Conservation (phyloP, 352 stramenopile genomes). For the Globisporangium splendens region DNA sequence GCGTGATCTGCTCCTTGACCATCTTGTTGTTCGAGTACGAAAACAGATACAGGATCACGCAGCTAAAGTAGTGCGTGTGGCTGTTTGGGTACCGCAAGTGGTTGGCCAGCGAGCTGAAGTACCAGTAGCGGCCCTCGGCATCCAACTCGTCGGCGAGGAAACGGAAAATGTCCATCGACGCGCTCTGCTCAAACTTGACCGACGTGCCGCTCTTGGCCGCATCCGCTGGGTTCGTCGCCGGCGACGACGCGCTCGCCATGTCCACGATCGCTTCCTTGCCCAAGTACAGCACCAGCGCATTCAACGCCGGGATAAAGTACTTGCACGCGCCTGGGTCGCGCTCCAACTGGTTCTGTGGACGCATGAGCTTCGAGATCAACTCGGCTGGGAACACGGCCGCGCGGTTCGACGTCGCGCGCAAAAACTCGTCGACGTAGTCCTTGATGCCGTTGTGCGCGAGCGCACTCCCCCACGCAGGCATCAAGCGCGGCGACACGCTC, state of each 20-base stretch:
- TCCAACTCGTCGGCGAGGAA: slow-evolving; percentile 96
- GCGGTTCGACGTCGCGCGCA: slow-evolving; percentile 86
- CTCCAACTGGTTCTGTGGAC: slow-evolving; percentile 53
- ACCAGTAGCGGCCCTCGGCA: slow-evolving; percentile 95
- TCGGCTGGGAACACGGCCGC: slow-evolving; percentile 87
- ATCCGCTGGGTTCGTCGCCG: slow-evolving; percentile 1
- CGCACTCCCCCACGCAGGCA: slow-evolving; percentile 93
- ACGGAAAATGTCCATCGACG: slow-evolving; percentile 93
- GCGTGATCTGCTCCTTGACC: slow-evolving; percentile 98
- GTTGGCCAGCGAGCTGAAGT: slow-evolving; percentile 98
- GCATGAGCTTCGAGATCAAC: slow-evolving; percentile 72
- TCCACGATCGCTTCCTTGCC: slow-evolving; percentile 83
- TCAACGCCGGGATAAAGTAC: slow-evolving; percentile 93
- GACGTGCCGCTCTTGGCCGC: slow-evolving; percentile 24
- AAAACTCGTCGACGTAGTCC: slow-evolving; percentile 94
- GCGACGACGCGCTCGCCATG: slow-evolving; percentile 51
- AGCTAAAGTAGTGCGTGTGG: slow-evolving; percentile 99
- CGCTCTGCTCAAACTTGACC: slow-evolving; percentile 82
- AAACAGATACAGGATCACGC: slow-evolving; percentile 98
- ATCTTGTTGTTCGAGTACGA: slow-evolving; percentile 95
- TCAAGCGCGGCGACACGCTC: slow-evolving; percentile 90
- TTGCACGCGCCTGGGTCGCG: slow-evolving; percentile 70
- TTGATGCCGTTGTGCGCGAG: slow-evolving; percentile 90
- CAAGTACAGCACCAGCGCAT: slow-evolving; percentile 84
- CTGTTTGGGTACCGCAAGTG: slow-evolving; percentile 99